Percentiles rank a stretch among this genome's conserved stretches.
Conservation (phyloP, 352 stramenopile species). For the Pythium sp. region DNA sequence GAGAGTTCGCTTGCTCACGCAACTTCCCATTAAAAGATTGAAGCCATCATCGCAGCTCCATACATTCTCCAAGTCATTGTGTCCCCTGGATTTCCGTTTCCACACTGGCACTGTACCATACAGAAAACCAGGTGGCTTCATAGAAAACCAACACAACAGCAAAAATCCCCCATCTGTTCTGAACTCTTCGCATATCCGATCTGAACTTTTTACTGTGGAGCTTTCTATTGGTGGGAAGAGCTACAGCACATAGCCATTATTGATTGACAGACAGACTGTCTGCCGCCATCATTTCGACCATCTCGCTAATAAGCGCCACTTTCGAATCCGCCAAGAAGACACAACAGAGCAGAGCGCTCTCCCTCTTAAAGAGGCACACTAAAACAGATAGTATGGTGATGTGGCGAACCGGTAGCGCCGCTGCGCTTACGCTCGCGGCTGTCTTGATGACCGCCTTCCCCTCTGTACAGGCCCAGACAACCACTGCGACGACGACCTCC, state of each 20-base stretch:
- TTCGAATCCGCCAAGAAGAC: not conserved
- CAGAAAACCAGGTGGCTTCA: not conserved
- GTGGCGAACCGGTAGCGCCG: not conserved
- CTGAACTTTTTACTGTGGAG: not conserved
- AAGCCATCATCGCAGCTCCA: not conserved
- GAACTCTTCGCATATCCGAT: not conserved
- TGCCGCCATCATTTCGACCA: not conserved
- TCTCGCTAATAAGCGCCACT: not conserved
- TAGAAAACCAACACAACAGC: not conserved
- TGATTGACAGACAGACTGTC: not conserved
- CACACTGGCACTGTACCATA: not conserved
- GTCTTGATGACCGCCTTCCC: not conserved
- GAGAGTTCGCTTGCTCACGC: too few species aligned
- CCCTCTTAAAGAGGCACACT: not conserved
- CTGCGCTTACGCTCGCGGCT: not conserved
- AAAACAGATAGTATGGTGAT: not conserved
- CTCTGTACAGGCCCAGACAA: not conserved
- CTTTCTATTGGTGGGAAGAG: not conserved
- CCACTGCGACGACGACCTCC: not conserved
- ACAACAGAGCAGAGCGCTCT: not conserved
- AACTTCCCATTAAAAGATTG: not conserved
- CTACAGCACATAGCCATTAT: not conserved
- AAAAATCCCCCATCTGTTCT: not conserved
- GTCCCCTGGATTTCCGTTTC: not conserved
- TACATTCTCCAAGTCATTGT: not conserved